These are phyloP conservation scores for Trifolium subterraneum DNA, from an alignment of 306 rosid genomes.

Conservation along the genomic window DNA sequence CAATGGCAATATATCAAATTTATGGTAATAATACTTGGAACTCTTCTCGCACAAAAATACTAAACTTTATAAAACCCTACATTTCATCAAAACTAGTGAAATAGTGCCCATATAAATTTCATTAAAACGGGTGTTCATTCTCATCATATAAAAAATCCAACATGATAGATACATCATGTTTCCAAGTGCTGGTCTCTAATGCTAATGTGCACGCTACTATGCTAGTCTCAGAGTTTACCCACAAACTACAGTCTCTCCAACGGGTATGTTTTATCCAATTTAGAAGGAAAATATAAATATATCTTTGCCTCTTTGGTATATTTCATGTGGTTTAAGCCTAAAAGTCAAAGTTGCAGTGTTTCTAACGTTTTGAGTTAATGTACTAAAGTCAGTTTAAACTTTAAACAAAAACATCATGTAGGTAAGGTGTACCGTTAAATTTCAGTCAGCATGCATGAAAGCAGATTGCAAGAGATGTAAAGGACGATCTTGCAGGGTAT, in stretches of 20 bases:
- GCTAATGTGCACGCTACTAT: not conserved
- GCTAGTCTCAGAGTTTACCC: constrained; percentile 6
- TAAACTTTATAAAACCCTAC: not conserved
- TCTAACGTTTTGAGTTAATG: constrained; percentile 4
- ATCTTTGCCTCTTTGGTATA: not conserved
- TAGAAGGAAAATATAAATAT: constrained; percentile 15
- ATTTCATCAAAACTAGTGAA: constrained; percentile 12
- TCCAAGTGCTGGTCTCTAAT: constrained; percentile 19
- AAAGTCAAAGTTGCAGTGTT: not conserved
- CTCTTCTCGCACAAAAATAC: too few species aligned
- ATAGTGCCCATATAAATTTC: not conserved
- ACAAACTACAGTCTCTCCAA: not conserved
- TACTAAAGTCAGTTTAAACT: constrained; percentile 29
- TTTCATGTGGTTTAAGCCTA: constrained; percentile 4
- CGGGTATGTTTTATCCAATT: constrained; percentile 5
- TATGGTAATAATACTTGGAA: too few species aligned
- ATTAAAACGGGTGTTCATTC: not conserved
- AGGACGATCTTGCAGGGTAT: too few species aligned
- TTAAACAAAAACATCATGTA: constrained; percentile 13
- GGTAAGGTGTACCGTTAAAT: constrained; percentile 20
- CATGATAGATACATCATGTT: not conserved
- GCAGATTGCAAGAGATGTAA: not conserved
- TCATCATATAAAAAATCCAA: constrained; percentile 3
- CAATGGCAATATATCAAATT: too few species aligned
- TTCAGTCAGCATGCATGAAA: constrained; percentile 23